A percentile compares a stretch with the other conserved stretches of the same genome.
Evolutionary conservation across 75 land plant genomes (phyloP).

Genomic region (Gnetum montanum): DNA sequence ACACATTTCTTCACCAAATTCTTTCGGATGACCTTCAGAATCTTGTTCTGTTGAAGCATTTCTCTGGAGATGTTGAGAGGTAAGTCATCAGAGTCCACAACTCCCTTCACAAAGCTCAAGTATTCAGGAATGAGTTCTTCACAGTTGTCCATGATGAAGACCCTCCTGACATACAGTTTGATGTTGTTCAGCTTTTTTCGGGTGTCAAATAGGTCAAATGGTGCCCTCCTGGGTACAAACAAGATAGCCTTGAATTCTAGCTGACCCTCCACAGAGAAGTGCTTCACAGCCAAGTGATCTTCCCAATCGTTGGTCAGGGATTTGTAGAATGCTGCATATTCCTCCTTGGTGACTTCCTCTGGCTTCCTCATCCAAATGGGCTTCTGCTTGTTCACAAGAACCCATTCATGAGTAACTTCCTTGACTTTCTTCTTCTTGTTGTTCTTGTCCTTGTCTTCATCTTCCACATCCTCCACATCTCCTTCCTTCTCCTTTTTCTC

Average conservation of each 20-base stretch:
- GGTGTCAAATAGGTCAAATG: conserved; percentile 68
- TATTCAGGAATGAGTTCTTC: conserved; percentile 81
- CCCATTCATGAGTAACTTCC: conserved; percentile 78
- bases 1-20: conserved; percentile 73
- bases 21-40: conserved; percentile 65
- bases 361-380: conserved; percentile 87
- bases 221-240: conserved; percentile 67
- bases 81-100: conserved; percentile 69
- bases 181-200: conserved; percentile 75
- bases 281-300: conserved; percentile 74
- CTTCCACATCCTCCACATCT: conserved; percentile 29
- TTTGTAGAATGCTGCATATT: conserved; percentile 72
- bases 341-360: conserved; percentile 67
- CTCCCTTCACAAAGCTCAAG: conserved; percentile 64
- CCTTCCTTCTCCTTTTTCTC: conserved; percentile 40
- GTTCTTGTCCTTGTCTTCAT: conserved; percentile 31
- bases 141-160: conserved; percentile 85
- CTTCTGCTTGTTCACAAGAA: conserved; percentile 69
- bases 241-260: conserved; percentile 78
- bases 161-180: conserved; percentile 70
- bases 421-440: conserved; percentile 67
- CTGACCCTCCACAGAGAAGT: conserved; percentile 80
- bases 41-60: conserved; percentile 69
- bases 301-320: conserved; percentile 63
- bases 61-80: conserved; percentile 74